Percentiles rank a stretch among this genome's conserved stretches.
Conservation (phyloP, 2,329 filamentous ascomycete genomes). For the Cladophialophora yegresii region DNA sequence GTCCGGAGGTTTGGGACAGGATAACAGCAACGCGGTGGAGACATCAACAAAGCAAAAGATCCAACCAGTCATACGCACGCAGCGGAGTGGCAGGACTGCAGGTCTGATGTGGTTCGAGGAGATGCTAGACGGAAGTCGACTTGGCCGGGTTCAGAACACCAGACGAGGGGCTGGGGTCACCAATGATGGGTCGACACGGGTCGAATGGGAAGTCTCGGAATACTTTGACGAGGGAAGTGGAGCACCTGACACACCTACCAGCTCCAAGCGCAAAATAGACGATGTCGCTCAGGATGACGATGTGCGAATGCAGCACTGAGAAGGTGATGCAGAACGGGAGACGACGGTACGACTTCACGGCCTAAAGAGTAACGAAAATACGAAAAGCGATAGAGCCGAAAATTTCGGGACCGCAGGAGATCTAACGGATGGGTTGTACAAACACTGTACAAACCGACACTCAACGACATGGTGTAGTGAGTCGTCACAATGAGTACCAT, state of each 20-base stretch:
- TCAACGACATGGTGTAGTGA: not conserved
- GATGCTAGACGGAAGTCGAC: constrained; percentile 71
- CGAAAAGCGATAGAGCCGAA: not conserved
- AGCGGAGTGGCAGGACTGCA: constrained; percentile 37
- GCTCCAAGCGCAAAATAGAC: constrained; percentile 35
- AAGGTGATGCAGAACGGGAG: not conserved
- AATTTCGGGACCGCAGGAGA: not conserved
- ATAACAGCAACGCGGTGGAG: constrained; percentile 19
- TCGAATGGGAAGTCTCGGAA: constrained; percentile 85
- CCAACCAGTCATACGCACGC: constrained; percentile 23
- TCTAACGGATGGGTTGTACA: not conserved
- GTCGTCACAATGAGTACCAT: not conserved
- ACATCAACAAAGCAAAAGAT: not conserved
- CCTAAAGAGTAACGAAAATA: not conserved
- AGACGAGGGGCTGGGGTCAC: constrained; percentile 61
- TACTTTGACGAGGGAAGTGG: constrained; percentile 47
- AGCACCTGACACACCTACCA: constrained; percentile 13
- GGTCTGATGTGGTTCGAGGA: constrained; percentile 84
- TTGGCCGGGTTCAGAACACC: constrained; percentile 67
- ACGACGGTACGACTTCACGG: not conserved
- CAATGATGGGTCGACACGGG: constrained; percentile 63
- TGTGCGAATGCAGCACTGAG: constrained; percentile 25
- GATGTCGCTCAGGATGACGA: constrained; percentile 32
- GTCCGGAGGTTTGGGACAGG: constrained; percentile 4
- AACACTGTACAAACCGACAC: not conserved